phyloP scores from a whole-genome alignment of 768 basidiomycete species.

The Tephrocybe sp. region DNA sequence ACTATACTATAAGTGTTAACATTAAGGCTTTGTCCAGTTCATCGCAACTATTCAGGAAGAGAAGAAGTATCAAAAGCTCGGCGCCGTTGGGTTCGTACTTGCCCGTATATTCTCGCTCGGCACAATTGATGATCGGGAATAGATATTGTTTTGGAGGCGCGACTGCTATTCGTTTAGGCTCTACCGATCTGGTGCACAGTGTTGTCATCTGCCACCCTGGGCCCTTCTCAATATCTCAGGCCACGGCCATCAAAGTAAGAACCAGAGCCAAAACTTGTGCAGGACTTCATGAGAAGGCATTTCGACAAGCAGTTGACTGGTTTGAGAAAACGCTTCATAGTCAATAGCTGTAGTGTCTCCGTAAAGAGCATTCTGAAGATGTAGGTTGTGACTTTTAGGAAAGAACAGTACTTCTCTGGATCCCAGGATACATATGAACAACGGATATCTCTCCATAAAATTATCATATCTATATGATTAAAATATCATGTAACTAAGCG shows the following conservation, averaged over 20 bases:
- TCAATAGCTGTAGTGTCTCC: neutral
- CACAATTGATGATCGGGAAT: neutral
- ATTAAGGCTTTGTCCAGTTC: slow-evolving; percentile 24
- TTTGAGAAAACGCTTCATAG: slow-evolving; percentile 17
- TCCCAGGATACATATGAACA: too few relatives aligned
- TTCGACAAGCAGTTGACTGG: slow-evolving; percentile 25
- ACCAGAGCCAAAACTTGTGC: slow-evolving; percentile 22
- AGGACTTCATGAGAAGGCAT: slow-evolving; percentile 23
- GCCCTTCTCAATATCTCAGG: slow-evolving; percentile 14
- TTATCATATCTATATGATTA: neutral
- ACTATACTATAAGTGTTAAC: neutral
- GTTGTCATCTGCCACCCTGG: slow-evolving; percentile 23
- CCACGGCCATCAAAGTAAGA: slow-evolving; percentile 20
- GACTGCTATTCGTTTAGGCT: slow-evolving; percentile 15
- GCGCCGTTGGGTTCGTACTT: slow-evolving; percentile 33
- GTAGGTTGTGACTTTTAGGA: too few relatives aligned
- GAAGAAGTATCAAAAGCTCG: slow-evolving; percentile 39
- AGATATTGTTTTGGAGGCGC: slow-evolving; percentile 25
- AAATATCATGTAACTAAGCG: slow-evolving; percentile 20
- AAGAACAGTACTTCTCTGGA: too few relatives aligned
- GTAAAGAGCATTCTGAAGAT: too few relatives aligned
- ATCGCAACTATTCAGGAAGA: slow-evolving; percentile 30
- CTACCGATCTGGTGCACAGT: slow-evolving; percentile 19
- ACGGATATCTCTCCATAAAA: too few relatives aligned
- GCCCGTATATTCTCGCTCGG: neutral